Evolutionary conservation across 2,329 filamentous ascomycete genomes (phyloP), one percentile per base, ranked within the genome.

Genomic region (Phialophora expanda): DNA sequence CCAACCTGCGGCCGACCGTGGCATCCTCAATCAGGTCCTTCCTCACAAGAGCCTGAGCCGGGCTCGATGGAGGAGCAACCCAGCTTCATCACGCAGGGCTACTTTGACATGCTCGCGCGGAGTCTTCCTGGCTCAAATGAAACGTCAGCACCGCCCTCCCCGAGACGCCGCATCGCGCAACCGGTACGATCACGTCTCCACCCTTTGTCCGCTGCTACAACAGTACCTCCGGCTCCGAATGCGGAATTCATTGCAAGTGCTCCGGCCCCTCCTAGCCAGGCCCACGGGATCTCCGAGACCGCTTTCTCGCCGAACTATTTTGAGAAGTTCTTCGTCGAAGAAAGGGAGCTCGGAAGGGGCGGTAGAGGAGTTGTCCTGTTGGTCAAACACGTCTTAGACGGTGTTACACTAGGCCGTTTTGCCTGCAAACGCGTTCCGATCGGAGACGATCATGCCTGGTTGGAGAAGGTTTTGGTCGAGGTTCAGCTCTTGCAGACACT

Each of bases 371-470:
- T 99, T 3, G 95, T 99, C 1, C 79, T 99, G 55, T 84, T 98
- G n/a, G 95, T 99, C 9, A 88, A 91, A 66, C 95, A 99, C 78
- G 85, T 96, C 71, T 87, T 99, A 65, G 95, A 98, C 76, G 90
- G 92, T 24, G 94, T 96, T 53, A 86, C 89, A 34, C 83, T 99
- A 1, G 95, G 95, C 1, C 86, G 95, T 70, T 99, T 96, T 78
- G 95, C 95, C 12, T 99, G 95, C 83, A 99, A 99, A 79, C 88
- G 96, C 54, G 93, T 99, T 0, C 96, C 95, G 0, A 95, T 99
- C 3, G 91, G 95, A 14, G 90, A 99, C 74, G 92, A 98, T 73
- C 94, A 97, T 74, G 88, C 89, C 67, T 97, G 95, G 96, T 82
- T 99, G 14, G 92, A 97, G 77, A 98, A 97, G 78, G 89, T 98